Evolutionary conservation across 306 rosid genomes (phyloP).

Genomic region (Medicago lupulina): DNA sequence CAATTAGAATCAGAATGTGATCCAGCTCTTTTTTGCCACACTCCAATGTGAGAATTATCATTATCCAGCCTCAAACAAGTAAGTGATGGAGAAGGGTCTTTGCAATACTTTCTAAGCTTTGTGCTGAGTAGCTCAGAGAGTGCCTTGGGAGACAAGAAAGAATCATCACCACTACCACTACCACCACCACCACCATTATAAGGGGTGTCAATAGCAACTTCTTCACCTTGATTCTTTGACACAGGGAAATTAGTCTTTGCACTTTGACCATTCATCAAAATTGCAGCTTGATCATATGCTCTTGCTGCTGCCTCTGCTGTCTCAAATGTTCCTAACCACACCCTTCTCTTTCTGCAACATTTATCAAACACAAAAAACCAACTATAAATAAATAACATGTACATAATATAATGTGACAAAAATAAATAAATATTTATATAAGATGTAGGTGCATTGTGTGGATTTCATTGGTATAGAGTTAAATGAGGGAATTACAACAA

Average conservation of each 20-base stretch:
- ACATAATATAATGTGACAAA: background rate
- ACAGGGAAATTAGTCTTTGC: slow-evolving; percentile 92
- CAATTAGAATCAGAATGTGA: slow-evolving; percentile 76
- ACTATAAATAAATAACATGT: background rate
- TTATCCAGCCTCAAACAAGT: slow-evolving; percentile 91
- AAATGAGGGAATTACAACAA: slow-evolving; percentile 57
- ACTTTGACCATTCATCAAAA: slow-evolving; percentile 89
- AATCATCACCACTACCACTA: slow-evolving; percentile 14
- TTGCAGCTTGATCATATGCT: slow-evolving; percentile 97
- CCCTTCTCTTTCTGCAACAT: slow-evolving; percentile 80
- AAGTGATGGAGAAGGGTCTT: slow-evolving; percentile 88
- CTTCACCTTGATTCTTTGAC: slow-evolving; percentile 33
- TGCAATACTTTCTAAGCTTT: slow-evolving; percentile 88
- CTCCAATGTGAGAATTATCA: slow-evolving; percentile 93
- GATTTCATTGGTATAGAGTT: background rate
- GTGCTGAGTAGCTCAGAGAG: slow-evolving; percentile 84
- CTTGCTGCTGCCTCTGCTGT: slow-evolving; percentile 98
- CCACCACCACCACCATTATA: background rate
- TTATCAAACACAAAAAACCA: background rate
- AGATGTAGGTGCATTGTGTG: slow-evolving; percentile 12
- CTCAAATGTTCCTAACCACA: slow-evolving; percentile 98
- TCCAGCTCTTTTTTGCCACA: slow-evolving; percentile 94
- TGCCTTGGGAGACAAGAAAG: slow-evolving; percentile 73
- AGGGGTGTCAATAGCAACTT: background rate
- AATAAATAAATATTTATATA: background rate